Conservation (phyloP, 1,284 basidiomycete species). For the Athelia psychrophila region DNA sequence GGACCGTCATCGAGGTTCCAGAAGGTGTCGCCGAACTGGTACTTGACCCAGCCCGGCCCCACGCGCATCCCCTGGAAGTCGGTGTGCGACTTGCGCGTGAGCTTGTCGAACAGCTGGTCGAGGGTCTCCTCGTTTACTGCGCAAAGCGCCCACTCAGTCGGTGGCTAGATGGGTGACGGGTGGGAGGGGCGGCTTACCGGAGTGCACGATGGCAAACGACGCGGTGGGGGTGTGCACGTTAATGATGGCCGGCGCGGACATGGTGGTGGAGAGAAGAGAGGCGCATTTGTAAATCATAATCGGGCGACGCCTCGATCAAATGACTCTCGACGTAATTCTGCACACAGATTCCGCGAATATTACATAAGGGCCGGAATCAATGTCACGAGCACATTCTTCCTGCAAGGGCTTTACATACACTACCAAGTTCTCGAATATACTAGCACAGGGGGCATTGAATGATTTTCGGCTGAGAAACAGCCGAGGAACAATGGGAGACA, state of each 20-base stretch:
- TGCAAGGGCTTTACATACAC: too few relatives aligned
- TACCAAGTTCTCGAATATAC: too few relatives aligned
- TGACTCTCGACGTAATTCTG: too few relatives aligned
- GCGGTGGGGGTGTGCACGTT: conserved; percentile 71
- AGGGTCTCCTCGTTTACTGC: conserved; percentile 67
- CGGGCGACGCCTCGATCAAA: too few relatives aligned
- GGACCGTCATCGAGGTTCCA: conserved; percentile 82
- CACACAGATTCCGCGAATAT: too few relatives aligned
- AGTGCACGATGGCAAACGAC: conserved; percentile 73
- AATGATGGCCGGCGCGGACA: background rate
- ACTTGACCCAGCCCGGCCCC: conserved; percentile 77
- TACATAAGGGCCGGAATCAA: too few relatives aligned
- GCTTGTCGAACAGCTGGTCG: conserved; percentile 59
- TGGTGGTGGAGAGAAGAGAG: background rate
- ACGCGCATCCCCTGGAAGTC: conserved; percentile 58
- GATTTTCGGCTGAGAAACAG: too few relatives aligned
- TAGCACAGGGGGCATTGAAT: too few relatives aligned
- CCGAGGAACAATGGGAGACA: too few relatives aligned
- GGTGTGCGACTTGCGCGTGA: conserved; percentile 58
- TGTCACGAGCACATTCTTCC: too few relatives aligned
- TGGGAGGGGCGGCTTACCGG: conserved; percentile 44
- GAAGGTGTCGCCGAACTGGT: conserved; percentile 66
- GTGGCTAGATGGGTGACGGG: conserved; percentile 2
- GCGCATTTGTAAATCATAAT: too few relatives aligned
- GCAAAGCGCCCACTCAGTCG: conserved; percentile 3